phyloP scores from a whole-genome alignment of 495 filamentous ascomycete species.

The Podospora australis region DNA sequence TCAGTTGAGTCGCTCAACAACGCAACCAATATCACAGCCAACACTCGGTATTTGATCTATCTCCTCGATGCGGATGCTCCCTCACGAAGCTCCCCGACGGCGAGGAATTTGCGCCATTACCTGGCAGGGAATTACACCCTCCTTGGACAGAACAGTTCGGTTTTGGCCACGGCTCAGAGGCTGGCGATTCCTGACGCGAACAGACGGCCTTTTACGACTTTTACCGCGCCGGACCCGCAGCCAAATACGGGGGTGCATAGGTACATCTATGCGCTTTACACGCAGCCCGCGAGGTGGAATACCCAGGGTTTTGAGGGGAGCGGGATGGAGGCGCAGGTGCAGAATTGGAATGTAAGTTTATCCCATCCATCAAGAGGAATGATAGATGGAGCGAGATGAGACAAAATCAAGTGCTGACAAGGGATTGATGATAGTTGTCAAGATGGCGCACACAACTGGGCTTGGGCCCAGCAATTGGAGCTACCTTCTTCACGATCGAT shows the following conservation, averaged over 20 bases:
- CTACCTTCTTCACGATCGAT: conserved; percentile 21
- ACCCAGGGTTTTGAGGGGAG: conserved; percentile 15
- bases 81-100: conserved; percentile 12
- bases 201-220: conserved; percentile 17
- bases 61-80: conserved; percentile 24
- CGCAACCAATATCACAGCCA: conserved; percentile 15
- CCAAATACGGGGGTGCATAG: conserved; percentile 20
- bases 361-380: no score
- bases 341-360: conserved; percentile 24
- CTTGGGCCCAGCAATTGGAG: conserved; percentile 23
- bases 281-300: conserved; percentile 18
- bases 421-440: not conserved
- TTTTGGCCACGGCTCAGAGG: conserved; percentile 20
- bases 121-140: conserved; percentile 24
- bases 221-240: conserved; percentile 11
- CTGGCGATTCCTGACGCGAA: conserved; percentile 7
- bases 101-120: conserved; percentile 21
- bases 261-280: conserved; percentile 23
- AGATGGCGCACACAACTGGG: conserved; percentile 15
- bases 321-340: conserved; percentile 14
- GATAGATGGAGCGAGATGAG: no score
- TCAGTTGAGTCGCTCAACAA: conserved; percentile 24
- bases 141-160: conserved; percentile 4
- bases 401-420: no score
- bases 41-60: conserved; percentile 21